A percentile compares a stretch with the other conserved stretches of the same genome.
Evolutionary conservation across 2,329 filamentous ascomycete species (phyloP).

Genomic region (Fusarium lyarnte): DNA sequence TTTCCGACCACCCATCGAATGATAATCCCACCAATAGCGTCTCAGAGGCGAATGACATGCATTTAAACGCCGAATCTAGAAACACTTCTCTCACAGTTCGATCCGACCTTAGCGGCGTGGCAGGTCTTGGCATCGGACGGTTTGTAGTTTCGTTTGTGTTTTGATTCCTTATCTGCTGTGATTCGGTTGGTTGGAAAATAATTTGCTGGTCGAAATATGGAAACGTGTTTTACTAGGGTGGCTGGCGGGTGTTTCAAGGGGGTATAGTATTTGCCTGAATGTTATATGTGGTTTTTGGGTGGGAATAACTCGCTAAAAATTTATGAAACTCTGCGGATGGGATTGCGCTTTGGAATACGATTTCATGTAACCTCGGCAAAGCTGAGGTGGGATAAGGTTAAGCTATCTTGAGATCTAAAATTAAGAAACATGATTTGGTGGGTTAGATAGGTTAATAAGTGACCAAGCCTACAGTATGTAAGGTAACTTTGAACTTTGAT

Average conservation of each 20-base stretch:
- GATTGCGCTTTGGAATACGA: not conserved
- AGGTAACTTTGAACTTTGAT: not conserved
- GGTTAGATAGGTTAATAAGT: not conserved
- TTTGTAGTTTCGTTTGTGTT: conserved; percentile 5
- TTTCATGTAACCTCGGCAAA: not conserved
- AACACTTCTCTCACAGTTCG: conserved; percentile 4
- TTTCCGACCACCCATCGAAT: conserved; percentile 3
- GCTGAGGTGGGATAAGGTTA: not conserved
- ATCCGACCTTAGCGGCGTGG: not conserved
- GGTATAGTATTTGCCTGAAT: not conserved
- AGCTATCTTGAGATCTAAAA: not conserved
- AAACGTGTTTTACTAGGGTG: conserved; percentile 8
- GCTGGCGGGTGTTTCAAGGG: conserved; percentile 7
- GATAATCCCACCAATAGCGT: not conserved
- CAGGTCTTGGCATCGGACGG: not conserved
- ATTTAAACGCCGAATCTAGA: not conserved
- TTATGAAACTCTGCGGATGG: not conserved
- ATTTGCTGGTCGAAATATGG: not conserved
- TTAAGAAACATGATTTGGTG: rapidly evolving
- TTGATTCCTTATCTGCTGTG: not conserved
- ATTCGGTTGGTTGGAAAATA: not conserved
- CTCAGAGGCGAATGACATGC: not conserved
- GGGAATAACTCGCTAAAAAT: not conserved
- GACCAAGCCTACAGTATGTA: rapidly evolving
- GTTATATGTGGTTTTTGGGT: not conserved